Conservation (phyloP, 2,329 filamentous ascomycete species). For the Aspergillus pseudoterreus region DNA sequence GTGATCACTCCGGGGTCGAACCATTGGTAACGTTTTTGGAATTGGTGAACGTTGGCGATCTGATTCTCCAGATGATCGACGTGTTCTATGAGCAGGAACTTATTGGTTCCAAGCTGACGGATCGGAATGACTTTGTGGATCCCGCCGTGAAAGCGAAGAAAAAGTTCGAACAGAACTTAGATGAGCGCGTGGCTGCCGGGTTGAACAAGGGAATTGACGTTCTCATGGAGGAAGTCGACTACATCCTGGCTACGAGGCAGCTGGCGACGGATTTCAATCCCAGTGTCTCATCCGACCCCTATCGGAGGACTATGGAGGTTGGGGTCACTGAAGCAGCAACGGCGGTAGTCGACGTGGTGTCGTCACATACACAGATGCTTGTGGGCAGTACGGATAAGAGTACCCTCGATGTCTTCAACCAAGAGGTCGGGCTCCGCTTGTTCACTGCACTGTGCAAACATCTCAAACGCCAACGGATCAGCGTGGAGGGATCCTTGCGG, state of each 20-base stretch:
- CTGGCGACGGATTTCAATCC: conserved; percentile 88
- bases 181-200: conserved; percentile 91
- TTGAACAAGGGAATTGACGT: conserved; percentile 98
- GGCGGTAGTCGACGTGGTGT: conserved; percentile 79
- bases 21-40: conserved; percentile 95
- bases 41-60: conserved; percentile 93
- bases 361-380: conserved; percentile 87
- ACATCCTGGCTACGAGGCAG: conserved; percentile 85
- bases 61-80: conserved; percentile 98
- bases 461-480: conserved; percentile 90
- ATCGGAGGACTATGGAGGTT: conserved; percentile 33
- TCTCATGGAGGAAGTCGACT: conserved; percentile 97
- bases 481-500: conserved; percentile 81
- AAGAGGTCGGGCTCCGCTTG: conserved; percentile 88
- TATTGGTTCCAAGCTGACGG: conserved; percentile 73
- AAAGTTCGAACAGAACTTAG: conserved; percentile 97
- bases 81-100: conserved; percentile 98
- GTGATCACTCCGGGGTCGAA: conserved; percentile 70
- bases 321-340: conserved; percentile 76
- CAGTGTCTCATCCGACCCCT: conserved; percentile 32
- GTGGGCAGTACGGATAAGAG: conserved; percentile 95
- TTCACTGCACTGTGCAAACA: conserved; percentile 95
- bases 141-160: conserved; percentile 93
- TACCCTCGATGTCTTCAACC: conserved; percentile 97
- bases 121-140: conserved; percentile 91